Base-by-base conservation (phyloP, 2,329 filamentous ascomycete genomes). In the Claviceps sp. region DNA sequence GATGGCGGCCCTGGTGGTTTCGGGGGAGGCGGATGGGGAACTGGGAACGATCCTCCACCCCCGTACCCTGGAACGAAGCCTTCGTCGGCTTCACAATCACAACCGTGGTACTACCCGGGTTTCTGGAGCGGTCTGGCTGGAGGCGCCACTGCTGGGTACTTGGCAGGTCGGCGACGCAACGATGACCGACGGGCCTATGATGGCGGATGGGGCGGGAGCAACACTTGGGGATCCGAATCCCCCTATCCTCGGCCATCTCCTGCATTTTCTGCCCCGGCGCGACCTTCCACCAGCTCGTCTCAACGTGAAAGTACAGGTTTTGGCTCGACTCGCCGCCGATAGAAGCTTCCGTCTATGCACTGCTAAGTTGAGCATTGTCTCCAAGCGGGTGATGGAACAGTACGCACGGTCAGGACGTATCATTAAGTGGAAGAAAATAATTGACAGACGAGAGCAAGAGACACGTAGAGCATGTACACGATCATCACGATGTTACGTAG, bases 111-210 rank as follows among this genome's bases (percentile, higher is more conserved):
- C 16, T 42, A n/a, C 48, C 85, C 85, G 5, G 86, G 86, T 1
- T 88, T 89, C 67, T 89, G 85, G 85, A 77, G 72, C 17, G 85
- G 85, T 20, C 68, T 79, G n/a, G 74, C 78, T 0, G 77, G 77
- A 16, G 86, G 85, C 45, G 83, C 81, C 5, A 84, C 85, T 1
- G 85, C 83, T 3, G 82, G 74, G 1, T 88, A 87, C 61, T 63
- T 76, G 53, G 81, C 82, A 5, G 79, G 79, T 43, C 67, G 71
- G n/a, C 69, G 71, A 53, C 66, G 64, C 39, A 64, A 61, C 54
- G 55, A 59, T 60, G 56, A 56, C 49, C 52, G 62, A 52, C 58
- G 61, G 54, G 58, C 57, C 29, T 34, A 49, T 26, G 45, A 40
- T 22, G 2, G 29, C 13, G 55, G 58, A 23, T 70, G 67, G 54